Conservation (phyloP, 495 filamentous ascomycete genomes). For the Cryomyces minteri region DNA sequence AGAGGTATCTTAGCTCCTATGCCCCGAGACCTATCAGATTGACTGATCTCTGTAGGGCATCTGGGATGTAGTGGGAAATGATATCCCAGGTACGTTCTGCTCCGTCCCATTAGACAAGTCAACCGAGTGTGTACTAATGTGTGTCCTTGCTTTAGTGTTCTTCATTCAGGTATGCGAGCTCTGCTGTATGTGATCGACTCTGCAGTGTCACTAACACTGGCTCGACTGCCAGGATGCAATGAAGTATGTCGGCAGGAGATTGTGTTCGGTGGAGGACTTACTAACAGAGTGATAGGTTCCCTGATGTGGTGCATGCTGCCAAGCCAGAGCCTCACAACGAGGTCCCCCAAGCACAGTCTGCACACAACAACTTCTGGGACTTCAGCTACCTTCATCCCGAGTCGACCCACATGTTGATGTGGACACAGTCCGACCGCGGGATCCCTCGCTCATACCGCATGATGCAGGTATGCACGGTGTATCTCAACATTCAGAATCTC, state of each 20-base stretch:
- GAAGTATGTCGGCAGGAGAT: neutral
- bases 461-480: conserved; percentile 38
- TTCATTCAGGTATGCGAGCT: conserved; percentile 29
- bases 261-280: too few relatives aligned
- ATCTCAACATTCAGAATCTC: too few relatives aligned
- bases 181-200: neutral
- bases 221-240: neutral
- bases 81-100: conserved; percentile 26
- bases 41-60: conserved; percentile 28
- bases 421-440: conserved; percentile 61
- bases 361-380: conserved; percentile 50
- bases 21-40: neutral
- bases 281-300: conserved; percentile 20
- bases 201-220: neutral
- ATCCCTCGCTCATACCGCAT: conserved; percentile 70
- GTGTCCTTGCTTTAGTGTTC: conserved; percentile 23
- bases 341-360: conserved; percentile 38
- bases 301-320: conserved; percentile 58
- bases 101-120: too few relatives aligned
- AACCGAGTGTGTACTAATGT: too few relatives aligned
- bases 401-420: conserved; percentile 71
- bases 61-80: conserved; percentile 53
- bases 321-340: conserved; percentile 77
- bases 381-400: conserved; percentile 47
- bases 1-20: conserved; percentile 46